Evolutionary conservation across 495 filamentous ascomycete species (phyloP), one percentile per base, ranked within the genome.

Genomic region (Darksidea phi): DNA sequence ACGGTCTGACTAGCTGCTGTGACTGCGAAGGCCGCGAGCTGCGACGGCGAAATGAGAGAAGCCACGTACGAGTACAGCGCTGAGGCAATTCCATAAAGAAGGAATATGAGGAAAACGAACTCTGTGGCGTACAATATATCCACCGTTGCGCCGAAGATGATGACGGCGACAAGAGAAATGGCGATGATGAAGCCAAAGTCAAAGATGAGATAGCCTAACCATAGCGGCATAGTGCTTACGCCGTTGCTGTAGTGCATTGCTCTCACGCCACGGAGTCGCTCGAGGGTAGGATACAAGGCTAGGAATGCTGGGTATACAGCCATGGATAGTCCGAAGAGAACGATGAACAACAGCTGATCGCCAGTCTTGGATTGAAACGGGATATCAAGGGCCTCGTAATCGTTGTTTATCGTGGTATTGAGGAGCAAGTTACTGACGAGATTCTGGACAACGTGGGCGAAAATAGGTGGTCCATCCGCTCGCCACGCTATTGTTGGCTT

Each of bases 211-310:
- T 96, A 93, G 10, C 91, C 88, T 4, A 88, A 26, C 70, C 89
- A 94, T 7, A 94, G 76, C 2, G 88, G 87, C 1, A 88, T 67
- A 0, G 82, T 80, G 38, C 86, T 77, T n/a, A 91, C 88, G 54
- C 88, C 68, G 37, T 71, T 71, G 54, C 60, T 65, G 43, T 93
- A 96, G 66, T 96, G 87, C 43, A 96, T 75, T 15, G 88, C 86
- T 28, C 91, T 79, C 28, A 96, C 87, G 51, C 90, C 86, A 8
- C 85, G 74, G 7, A 89, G 76, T 13, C 91, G 80, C 71, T 96
- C 91, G 3, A 87, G 70, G 3, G 89, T 94, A 21, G 89, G 88
- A 73, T 96, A 95, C n/a, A 96, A 79, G 0, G 86, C 84, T 66
- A 94, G 93, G 75, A 96, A 90, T 23, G 84, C 89, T 6, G 91